Base-by-base conservation (phyloP, 352 stramenopile genomes). In the Phytophthora brassicae region DNA sequence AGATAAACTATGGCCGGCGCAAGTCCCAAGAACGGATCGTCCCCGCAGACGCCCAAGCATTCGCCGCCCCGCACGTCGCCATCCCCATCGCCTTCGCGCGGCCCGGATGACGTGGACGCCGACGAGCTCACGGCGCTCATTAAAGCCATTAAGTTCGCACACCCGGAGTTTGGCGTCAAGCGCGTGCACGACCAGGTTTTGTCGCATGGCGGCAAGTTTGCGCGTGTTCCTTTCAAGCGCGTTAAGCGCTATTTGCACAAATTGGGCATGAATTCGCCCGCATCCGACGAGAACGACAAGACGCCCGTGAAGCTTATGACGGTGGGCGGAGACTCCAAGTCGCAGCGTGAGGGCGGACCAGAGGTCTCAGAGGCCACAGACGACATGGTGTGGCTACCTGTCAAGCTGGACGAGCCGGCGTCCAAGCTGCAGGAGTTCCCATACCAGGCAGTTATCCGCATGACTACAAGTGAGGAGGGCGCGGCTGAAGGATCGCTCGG, bases 221-320 rank as follows among this genome's bases (percentile, higher is more conserved):
- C 64, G 43, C 77, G 69, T 48, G 84, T 95, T 38, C 82, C 84
- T 2, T 66, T 92, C 13, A 92, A 92, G 63, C 81, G 86, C 42
- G 83, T 95, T 20, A 90, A 89, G 68, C 90, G 89, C 47, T 94
- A 90, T 62, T 77, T 95, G 74, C 83, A 91, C 62, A 94, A 92
- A 57, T 63, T 95, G 47, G 84, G 83, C 4, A 73, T 94, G 51
- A 75, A 74, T 23, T 75, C 71, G 20, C 66, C 65, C 17, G n/a
- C n/a, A n/a, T 66, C 46, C 50, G 64, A 77, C 28, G 68, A 75
- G 26, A 64, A 72, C 16, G 54, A 75, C 45, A 72, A 74, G 23
- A 75, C 71, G 38, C 60, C 68, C 14, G 66, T 95, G 56, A 77
- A 89, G 63, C 77, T 95, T 56, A 94, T 95, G 84, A 95, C 86